These are phyloP conservation scores for Melanopsichium pennsylvanicum DNA, from an alignment of 1,284 basidiomycete species.

Conservation along the genomic window DNA sequence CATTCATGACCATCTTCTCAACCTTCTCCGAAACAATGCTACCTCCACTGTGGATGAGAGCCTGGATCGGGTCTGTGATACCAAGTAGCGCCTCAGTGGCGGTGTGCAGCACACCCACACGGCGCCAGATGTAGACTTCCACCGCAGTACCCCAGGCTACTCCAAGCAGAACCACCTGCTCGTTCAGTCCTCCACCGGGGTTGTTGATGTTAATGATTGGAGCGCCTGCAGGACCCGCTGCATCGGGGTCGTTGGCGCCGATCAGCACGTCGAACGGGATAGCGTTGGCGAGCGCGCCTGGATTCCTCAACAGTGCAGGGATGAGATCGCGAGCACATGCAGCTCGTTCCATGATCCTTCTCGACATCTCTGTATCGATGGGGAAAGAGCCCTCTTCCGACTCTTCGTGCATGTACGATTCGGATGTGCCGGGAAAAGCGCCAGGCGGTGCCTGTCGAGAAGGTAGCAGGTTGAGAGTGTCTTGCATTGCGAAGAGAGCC, in stretches of 20 bases:
- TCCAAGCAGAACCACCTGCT: conserved; percentile 41
- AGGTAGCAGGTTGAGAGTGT: conserved; percentile 36
- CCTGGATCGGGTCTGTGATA: conserved; percentile 18
- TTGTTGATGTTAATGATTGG: conserved; percentile 44
- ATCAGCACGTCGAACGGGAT: conserved; percentile 44
- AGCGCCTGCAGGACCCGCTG: conserved; percentile 1
- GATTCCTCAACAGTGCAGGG: conserved; percentile 38
- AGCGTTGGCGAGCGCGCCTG: conserved; percentile 36
- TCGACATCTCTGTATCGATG: conserved; percentile 47
- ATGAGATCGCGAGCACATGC: conserved; percentile 44
- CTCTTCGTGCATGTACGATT: conserved; percentile 43
- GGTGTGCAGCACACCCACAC: conserved; percentile 32
- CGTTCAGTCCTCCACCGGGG: conserved; percentile 39
- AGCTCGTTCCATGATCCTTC: conserved; percentile 42
- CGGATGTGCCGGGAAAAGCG: conserved; percentile 40
- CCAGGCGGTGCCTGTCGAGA: conserved; percentile 42
- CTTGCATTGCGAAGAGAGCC: conserved; percentile 42
- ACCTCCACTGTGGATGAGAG: conserved; percentile 23
- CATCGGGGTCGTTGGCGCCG: conserved; percentile 28
- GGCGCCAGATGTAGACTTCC: conserved; percentile 48
- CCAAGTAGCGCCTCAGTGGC: conserved; percentile 14
- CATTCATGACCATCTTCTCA: conserved; percentile 48
- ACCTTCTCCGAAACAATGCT: conserved; percentile 27
- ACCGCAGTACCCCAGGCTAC: conserved; percentile 50
- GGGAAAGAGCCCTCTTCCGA: conserved; percentile 24